Conservation (phyloP, 2,329 filamentous ascomycete genomes). For the Aspergillus piperis region DNA sequence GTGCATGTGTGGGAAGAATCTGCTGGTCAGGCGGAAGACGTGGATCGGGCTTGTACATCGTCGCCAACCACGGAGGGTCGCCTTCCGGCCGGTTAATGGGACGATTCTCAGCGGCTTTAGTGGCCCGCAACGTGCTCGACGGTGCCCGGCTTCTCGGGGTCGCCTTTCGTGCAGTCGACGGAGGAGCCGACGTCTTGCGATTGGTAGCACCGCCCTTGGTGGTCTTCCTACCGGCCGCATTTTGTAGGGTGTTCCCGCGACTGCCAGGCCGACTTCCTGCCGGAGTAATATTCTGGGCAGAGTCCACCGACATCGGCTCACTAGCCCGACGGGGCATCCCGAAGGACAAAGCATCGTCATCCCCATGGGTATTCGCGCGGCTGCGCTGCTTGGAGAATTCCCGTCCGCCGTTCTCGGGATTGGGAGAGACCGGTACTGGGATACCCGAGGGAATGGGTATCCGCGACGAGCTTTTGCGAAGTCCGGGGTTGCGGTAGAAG, state of each 20-base stretch:
- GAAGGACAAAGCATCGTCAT: slow-evolving; percentile 62
- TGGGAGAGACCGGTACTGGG: slow-evolving; percentile 70
- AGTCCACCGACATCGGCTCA: slow-evolving; percentile 43
- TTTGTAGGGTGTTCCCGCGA: slow-evolving; percentile 31
- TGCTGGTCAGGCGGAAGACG: slow-evolving; percentile 93
- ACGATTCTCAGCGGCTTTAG: slow-evolving; percentile 59
- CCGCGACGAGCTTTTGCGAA: slow-evolving; percentile 68
- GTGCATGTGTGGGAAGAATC: slow-evolving; percentile 89
- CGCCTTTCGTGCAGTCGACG: slow-evolving; percentile 41
- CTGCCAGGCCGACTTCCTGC: slow-evolving; percentile 34
- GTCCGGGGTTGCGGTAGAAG: slow-evolving; percentile 55
- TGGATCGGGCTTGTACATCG: slow-evolving; percentile 94
- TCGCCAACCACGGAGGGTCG: slow-evolving; percentile 92
- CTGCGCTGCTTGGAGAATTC: slow-evolving; percentile 67
- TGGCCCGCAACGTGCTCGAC: slow-evolving; percentile 54
- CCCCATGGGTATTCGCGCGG: slow-evolving; percentile 58
- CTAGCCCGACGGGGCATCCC: slow-evolving; percentile 69
- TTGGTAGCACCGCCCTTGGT: slow-evolving; percentile 31
- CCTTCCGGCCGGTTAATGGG: slow-evolving; percentile 76
- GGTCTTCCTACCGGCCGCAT: slow-evolving; percentile 34
- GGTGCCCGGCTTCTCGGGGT: slow-evolving; percentile 39
- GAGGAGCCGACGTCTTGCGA: slow-evolving; percentile 43
- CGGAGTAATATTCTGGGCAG: slow-evolving; percentile 28
- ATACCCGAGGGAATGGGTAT: slow-evolving; percentile 85
- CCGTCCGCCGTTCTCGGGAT: slow-evolving; percentile 70